Conservation (phyloP, 805 yeast species). For the Wickerhamomyces hampshirensis region DNA sequence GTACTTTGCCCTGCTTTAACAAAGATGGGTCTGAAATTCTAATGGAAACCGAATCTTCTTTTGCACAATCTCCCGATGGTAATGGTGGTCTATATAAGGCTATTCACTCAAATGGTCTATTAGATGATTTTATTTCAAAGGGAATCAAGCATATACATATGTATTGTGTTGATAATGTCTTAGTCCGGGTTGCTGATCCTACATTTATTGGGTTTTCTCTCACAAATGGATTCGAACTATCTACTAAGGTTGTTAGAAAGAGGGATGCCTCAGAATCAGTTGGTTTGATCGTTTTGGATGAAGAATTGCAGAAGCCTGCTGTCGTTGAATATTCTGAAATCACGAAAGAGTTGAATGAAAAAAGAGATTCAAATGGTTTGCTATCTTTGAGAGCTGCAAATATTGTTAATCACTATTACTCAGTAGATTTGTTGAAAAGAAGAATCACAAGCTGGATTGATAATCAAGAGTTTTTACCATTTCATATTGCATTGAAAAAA, state of each 20-base stretch:
- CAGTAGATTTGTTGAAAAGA: conserved; percentile 61
- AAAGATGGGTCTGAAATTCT: conserved; percentile 65
- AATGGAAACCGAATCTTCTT: conserved; percentile 45
- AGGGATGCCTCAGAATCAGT: conserved; percentile 84
- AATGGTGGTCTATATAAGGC: conserved; percentile 96
- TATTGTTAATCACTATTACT: conserved; percentile 94
- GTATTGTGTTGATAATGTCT: conserved; percentile 94
- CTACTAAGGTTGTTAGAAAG: conserved; percentile 94
- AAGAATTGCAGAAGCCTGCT: conserved; percentile 55
- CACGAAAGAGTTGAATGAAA: conserved; percentile 64
- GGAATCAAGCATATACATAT: conserved; percentile 89
- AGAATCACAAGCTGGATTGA: conserved; percentile 67
- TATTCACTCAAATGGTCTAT: conserved; percentile 52
- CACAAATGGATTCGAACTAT: conserved; percentile 59
- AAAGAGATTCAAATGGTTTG: conserved; percentile 52
- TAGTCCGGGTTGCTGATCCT: conserved; percentile 94
- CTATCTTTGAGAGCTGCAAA: conserved; percentile 88
- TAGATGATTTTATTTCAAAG: conserved; percentile 60
- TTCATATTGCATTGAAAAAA: conserved; percentile 91
- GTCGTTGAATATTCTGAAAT: conserved; percentile 96
- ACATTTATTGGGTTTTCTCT: conserved; percentile 77
- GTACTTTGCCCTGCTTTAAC: conserved; percentile 87
- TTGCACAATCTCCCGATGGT: conserved; percentile 93
- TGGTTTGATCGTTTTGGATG: conserved; percentile 80
- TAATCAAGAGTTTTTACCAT: conserved; percentile 69